A percentile compares a stretch with the other conserved stretches of the same genome.
Evolutionary conservation across 1,284 basidiomycete species (phyloP).

Genomic region (Heterobasidion annosum): DNA sequence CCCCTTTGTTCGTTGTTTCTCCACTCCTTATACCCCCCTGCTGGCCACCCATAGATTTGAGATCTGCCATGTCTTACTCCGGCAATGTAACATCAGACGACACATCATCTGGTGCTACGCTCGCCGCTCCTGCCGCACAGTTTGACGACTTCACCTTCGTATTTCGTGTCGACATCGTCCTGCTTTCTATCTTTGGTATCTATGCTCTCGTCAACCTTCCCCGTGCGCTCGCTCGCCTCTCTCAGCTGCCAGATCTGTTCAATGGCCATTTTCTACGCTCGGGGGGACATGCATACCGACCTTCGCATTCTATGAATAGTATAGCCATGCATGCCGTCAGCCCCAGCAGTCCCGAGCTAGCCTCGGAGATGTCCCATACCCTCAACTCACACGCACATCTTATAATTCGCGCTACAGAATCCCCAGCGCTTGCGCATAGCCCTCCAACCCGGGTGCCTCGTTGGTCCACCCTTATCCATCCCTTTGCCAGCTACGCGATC

Average conservation of each 20-base stretch:
- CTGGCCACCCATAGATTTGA: not conserved
- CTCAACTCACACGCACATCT: conserved; percentile 5
- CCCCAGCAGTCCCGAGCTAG: not conserved
- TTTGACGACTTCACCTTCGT: conserved; percentile 11
- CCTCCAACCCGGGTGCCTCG: conserved; percentile 22
- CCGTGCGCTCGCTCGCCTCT: conserved; percentile 21
- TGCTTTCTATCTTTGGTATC: conserved; percentile 18
- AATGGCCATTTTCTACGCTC: conserved; percentile 22
- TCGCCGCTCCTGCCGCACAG: not conserved
- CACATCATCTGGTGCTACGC: not conserved
- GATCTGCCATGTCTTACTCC: not conserved
- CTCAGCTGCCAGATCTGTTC: conserved; percentile 21
- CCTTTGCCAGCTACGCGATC: conserved; percentile 16
- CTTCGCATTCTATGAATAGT: conserved; percentile 4
- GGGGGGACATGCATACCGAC: conserved; percentile 4
- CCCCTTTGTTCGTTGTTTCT: not conserved
- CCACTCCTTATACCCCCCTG: not conserved
- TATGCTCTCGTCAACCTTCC: conserved; percentile 24
- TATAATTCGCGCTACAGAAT: not conserved
- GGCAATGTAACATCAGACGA: not conserved
- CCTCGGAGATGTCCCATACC: conserved; percentile 1
- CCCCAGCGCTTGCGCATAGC: conserved; percentile 3
- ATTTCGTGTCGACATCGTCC: conserved; percentile 20
- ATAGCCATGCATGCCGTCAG: not conserved
- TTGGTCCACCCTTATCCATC: conserved; percentile 21